Percentiles rank a stretch among this genome's conserved stretches.
phyloP scores from a whole-genome alignment of 169 alveolate species.

The Eimeria acervulina region DNA sequence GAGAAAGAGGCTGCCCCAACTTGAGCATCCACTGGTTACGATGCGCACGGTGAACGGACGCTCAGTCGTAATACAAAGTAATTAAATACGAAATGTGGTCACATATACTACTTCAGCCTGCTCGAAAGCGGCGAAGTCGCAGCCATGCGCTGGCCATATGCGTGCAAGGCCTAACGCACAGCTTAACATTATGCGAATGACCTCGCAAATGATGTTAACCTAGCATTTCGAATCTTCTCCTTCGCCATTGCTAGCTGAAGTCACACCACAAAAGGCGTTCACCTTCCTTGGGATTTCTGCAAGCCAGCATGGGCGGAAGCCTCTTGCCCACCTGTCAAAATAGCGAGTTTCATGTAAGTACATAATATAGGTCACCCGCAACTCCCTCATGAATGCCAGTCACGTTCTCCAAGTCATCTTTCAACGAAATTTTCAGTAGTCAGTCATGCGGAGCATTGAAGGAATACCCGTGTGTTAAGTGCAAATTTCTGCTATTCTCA shows the following conservation, averaged over 20 bases:
- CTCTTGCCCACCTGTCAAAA: neutral
- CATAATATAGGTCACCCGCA: neutral
- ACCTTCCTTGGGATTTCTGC: neutral
- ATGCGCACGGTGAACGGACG: neutral
- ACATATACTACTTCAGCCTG: neutral
- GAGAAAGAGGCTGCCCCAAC: neutral
- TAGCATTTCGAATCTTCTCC: conserved; percentile 77
- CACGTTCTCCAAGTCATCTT: neutral
- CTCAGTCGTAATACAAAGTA: neutral
- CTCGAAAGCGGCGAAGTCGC: neutral
- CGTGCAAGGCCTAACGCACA: neutral
- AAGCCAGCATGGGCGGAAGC: neutral
- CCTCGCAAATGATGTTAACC: conserved; percentile 79
- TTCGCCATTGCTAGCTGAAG: conserved; percentile 71
- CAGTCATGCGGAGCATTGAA: neutral
- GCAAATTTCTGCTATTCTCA: neutral
- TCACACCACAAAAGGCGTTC: neutral
- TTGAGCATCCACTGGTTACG: neutral
- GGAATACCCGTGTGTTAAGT: too few relatives aligned
- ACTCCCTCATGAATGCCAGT: neutral
- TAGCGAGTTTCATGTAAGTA: neutral
- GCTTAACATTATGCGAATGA: conserved; percentile 44
- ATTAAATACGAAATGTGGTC: neutral
- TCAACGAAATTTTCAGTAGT: neutral
- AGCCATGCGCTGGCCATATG: neutral